Evolutionary conservation across 1,139 yeast genomes (phyloP).

Genomic region (Torulaspora globosa): DNA sequence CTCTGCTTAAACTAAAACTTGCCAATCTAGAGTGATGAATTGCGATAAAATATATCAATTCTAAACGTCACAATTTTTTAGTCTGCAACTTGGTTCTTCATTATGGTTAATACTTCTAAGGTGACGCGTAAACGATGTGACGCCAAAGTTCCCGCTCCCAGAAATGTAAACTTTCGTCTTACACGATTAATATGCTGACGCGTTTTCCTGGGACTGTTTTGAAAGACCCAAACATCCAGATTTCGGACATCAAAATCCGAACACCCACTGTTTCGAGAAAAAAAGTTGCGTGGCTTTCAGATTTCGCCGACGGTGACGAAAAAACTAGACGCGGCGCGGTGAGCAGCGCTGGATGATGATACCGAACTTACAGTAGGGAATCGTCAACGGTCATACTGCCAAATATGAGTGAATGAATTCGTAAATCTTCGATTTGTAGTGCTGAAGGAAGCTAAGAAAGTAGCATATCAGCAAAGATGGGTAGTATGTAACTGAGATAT

Average conservation of each 20-base stretch:
- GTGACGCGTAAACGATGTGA: constrained; percentile 6
- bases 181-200: neutral
- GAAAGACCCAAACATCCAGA: constrained; percentile 1
- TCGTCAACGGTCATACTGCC: neutral
- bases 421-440: neutral
- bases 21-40: neutral
- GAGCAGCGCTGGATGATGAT: neutral
- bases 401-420: neutral
- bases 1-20: too few relatives aligned
- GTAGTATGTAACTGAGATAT: constrained; percentile 51
- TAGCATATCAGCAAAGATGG: constrained; percentile 49
- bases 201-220: neutral
- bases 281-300: neutral
- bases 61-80: too few relatives aligned
- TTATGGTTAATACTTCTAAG: neutral
- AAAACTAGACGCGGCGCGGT: constrained; percentile 1
- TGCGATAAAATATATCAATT: neutral
- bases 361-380: constrained; percentile 2
- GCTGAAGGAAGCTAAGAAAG: constrained; percentile 8
- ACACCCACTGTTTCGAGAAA: neutral
- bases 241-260: neutral
- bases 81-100: neutral
- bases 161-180: neutral
- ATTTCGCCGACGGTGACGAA: neutral
- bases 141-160: neutral